A percentile compares a stretch with the other conserved stretches of the same genome.
phyloP scores from a whole-genome alignment of 192 early-diverging fungal species.

The Globomyces pollinis-pini region DNA sequence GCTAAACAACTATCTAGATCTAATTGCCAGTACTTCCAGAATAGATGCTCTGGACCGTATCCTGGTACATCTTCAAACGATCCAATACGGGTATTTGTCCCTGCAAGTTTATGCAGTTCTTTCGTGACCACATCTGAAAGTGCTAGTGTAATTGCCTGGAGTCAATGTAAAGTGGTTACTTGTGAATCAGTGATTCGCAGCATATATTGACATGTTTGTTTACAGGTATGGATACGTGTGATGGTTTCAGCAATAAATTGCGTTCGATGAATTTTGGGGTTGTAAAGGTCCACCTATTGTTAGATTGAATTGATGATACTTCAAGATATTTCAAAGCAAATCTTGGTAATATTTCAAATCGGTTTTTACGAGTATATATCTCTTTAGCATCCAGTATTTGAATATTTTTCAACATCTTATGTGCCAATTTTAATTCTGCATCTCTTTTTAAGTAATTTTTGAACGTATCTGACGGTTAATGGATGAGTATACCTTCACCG shows the following conservation, averaged over 20 bases:
- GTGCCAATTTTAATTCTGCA: background rate
- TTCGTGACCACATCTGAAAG: background rate
- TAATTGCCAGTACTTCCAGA: slow-evolving; percentile 4
- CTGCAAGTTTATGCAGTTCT: slow-evolving; percentile 1
- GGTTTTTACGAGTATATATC: background rate
- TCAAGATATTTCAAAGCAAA: background rate
- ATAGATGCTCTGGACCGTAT: background rate
- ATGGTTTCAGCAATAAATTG: background rate
- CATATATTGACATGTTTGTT: background rate
- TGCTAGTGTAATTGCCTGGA: background rate
- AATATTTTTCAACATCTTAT: background rate
- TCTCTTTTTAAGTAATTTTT: slow-evolving; percentile 1
- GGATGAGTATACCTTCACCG: no score
- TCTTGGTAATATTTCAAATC: background rate
- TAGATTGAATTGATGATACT: background rate
- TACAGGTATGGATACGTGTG: background rate
- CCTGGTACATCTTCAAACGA: background rate
- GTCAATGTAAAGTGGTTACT: background rate
- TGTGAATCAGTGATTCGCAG: background rate
- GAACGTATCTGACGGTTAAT: background rate
- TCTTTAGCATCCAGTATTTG: background rate
- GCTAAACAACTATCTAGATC: slow-evolving; percentile 9
- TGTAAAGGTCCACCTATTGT: background rate
- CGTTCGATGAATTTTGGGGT: background rate
- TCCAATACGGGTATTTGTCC: background rate